phyloP scores from a whole-genome alignment of 148 eudicot genomes.

The Silene conica region DNA sequence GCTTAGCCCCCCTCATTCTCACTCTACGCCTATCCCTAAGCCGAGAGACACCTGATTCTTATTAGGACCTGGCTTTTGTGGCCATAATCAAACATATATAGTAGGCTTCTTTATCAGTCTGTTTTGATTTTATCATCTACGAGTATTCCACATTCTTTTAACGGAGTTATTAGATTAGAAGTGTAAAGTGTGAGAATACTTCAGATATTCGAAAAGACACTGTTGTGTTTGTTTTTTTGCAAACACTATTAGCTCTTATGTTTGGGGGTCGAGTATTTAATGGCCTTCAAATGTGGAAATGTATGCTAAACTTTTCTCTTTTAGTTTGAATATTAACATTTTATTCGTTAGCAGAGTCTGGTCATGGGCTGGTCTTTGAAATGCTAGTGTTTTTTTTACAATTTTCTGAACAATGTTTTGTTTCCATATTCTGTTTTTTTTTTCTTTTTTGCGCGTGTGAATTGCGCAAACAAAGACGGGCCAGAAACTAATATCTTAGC shows the following conservation, averaged over 20 bases:
- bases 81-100: conserved; percentile 14
- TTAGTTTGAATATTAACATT: background rate
- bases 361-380: too few relatives aligned
- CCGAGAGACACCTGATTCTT: conserved; percentile 44
- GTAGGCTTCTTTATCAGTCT: conserved; percentile 28
- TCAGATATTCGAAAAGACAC: background rate
- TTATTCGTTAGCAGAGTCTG: background rate
- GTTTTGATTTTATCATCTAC: conserved; percentile 17
- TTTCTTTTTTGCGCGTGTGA: background rate
- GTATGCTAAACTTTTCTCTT: background rate
- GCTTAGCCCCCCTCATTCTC: conserved; percentile 40
- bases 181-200: background rate
- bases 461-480: background rate
- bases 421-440: background rate
- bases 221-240: background rate
- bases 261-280: background rate
- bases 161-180: conserved; percentile 18
- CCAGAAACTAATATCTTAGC: too few relatives aligned
- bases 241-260: background rate
- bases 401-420: background rate
- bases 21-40: conserved; percentile 35
- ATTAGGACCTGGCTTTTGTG: conserved; percentile 19
- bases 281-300: background rate
- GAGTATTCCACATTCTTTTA: conserved; percentile 21
- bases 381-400: background rate